phyloP scores from a whole-genome alignment of 345 rosid genomes.

The Populus davidiana region DNA sequence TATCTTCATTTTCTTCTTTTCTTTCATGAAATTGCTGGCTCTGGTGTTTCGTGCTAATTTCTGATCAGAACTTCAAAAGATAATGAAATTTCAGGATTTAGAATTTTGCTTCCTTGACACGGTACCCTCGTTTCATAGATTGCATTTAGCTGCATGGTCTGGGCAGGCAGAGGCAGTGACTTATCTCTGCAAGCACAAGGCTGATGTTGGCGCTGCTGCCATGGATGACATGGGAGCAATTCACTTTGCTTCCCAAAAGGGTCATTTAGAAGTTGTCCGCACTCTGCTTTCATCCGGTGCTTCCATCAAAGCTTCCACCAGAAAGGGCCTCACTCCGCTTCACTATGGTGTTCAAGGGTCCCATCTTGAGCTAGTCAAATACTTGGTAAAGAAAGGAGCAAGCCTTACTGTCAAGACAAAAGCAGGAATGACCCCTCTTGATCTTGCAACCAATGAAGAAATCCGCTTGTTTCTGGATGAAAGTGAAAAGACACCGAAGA shows the following conservation, averaged over 20 bases:
- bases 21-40: background rate
- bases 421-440: conserved; percentile 74
- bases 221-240: conserved; percentile 97
- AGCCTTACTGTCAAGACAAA: conserved; percentile 59
- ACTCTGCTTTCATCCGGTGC: conserved; percentile 59
- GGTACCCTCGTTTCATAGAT: conserved; percentile 38
- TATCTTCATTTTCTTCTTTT: background rate
- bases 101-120: conserved; percentile 44
- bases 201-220: conserved; percentile 95
- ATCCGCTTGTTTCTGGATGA: conserved; percentile 50
- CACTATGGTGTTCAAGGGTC: conserved; percentile 95
- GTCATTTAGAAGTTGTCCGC: conserved; percentile 73
- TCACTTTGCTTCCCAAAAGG: conserved; percentile 96
- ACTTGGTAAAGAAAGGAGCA: conserved; percentile 71
- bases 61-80: background rate
- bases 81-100: background rate
- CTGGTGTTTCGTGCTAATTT: background rate
- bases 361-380: conserved; percentile 67
- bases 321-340: conserved; percentile 89
- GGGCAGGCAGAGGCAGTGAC: conserved; percentile 70
- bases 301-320: conserved; percentile 59
- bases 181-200: conserved; percentile 84
- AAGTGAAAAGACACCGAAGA: conserved; percentile 44
- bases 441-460: conserved; percentile 65
- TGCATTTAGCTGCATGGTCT: conserved; percentile 97